Evolutionary conservation across 305 asterid genomes (phyloP), one percentile per base, ranked within the genome.

Genomic region (Solanum hybrid): DNA sequence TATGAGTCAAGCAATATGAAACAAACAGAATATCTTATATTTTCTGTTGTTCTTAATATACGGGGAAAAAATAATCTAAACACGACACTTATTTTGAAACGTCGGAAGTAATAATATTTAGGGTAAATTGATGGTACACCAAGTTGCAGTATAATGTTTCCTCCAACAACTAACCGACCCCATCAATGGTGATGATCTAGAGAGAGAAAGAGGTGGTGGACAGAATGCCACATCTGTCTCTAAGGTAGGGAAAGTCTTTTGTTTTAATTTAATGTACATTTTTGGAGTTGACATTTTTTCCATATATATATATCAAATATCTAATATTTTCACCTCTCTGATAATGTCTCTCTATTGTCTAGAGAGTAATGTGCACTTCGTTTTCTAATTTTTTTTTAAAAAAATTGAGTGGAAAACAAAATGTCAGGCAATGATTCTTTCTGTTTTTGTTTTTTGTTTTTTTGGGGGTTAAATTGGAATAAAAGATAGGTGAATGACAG

Each of bases 141-240:
- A 37, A 71, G 51, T 90, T 86, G 84, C 89, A 33, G 87, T 81
- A 92, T 83, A 89, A 90, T 92, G 94, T 94, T 92, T 91, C 95
- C 90, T 91, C 94, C 95, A 93, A 92, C 95, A 90, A 64, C 86
- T 89, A 88, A 92, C 92, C 90, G 89, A 91, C 93, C 92, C 93
- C 88, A 93, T 92, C 90, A 91, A 92, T 91, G 86, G 91, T 64
- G 90, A 26, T 77, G 46, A 77, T 36, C 16, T 16, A 36, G 64
- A 29, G 87, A 26, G 37, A 42, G 71, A 39, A 29, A 14, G 87
- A 28, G 35, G 40, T 29, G 87, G 87, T 83, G 22, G 88, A 51
- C 88, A 84, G 88, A 51, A 84, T 84, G 74, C 88, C 75, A 84
- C 88, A 84, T 84, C 75, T 84, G 87, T 83, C 87, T 83, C 73